Percentiles rank a stretch among this genome's conserved stretches.
Evolutionary conservation across 1,284 basidiomycete genomes (phyloP).

Genomic region (Pisolithus thermaeus): DNA sequence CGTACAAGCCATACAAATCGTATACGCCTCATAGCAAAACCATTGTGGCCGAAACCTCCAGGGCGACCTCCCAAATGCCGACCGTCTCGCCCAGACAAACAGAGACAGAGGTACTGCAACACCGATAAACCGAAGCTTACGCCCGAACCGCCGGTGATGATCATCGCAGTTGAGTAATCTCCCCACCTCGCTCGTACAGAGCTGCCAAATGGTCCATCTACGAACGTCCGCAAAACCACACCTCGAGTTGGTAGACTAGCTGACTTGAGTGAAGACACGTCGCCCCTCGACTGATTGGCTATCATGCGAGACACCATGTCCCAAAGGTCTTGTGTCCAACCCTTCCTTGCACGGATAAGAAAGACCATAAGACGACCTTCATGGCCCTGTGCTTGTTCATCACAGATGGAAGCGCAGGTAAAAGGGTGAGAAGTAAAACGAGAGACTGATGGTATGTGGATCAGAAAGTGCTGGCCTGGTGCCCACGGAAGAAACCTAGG

Average conservation of each 20-base stretch:
- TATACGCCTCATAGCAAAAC: conserved; percentile 52
- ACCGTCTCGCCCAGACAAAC: conserved; percentile 53
- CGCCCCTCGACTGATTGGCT: conserved; percentile 32
- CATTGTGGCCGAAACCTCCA: conserved; percentile 39
- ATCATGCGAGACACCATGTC: conserved; percentile 40
- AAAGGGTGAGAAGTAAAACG: conserved; percentile 76
- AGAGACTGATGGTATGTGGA: conserved; percentile 68
- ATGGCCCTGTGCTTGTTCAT: conserved; percentile 40
- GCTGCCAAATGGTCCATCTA: conserved; percentile 82
- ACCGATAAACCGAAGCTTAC: conserved; percentile 73
- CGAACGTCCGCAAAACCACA: conserved; percentile 56
- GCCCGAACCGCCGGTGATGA: conserved; percentile 79
- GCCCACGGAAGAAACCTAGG: conserved; percentile 62
- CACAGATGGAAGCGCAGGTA: conserved; percentile 68
- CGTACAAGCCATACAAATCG: conserved; percentile 83
- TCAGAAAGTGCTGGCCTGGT: conserved; percentile 76
- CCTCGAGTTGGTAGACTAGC: conserved; percentile 37
- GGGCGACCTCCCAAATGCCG: conserved; percentile 37
- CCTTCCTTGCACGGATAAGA: conserved; percentile 70
- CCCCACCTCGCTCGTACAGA: conserved; percentile 63
- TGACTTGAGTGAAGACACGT: conserved; percentile 7
- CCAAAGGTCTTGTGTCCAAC: conserved; percentile 76
- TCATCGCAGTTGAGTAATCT: conserved; percentile 56
- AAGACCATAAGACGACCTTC: conserved; percentile 61
- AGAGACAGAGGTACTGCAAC: conserved; percentile 65